Percentiles rank a stretch among this genome's conserved stretches.
These are phyloP conservation scores for Macroventuria anomochaeta DNA, from an alignment of 2,329 filamentous ascomycete species.

Conservation along the genomic window DNA sequence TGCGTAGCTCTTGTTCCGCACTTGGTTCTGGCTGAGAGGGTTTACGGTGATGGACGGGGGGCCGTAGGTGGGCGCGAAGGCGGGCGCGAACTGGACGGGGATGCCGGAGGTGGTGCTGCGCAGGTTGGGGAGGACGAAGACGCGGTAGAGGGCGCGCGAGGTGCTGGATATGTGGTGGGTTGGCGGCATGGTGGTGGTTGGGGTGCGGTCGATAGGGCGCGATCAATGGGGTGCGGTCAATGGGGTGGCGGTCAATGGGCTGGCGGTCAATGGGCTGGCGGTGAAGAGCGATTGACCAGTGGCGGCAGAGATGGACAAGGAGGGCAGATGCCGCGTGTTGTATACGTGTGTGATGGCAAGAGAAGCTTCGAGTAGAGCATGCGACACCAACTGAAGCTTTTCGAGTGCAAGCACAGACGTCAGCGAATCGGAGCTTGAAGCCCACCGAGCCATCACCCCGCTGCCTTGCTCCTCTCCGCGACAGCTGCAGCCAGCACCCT, in stretches of 20 bases:
- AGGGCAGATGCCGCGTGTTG: not conserved
- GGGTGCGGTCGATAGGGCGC: not conserved
- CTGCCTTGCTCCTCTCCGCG: slow-evolving; percentile 14
- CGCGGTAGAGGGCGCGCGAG: slow-evolving; percentile 52
- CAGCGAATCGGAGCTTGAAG: slow-evolving; percentile 23
- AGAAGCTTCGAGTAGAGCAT: slow-evolving; percentile 1
- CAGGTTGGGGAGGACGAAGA: slow-evolving; percentile 52
- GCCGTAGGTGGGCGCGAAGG: slow-evolving; percentile 21
- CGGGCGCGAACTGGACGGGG: slow-evolving; percentile 28
- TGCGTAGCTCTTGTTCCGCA: slow-evolving; percentile 31
- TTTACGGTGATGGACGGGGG: slow-evolving; percentile 11
- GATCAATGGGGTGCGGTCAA: not conserved
- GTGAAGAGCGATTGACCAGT: too few relatives aligned
- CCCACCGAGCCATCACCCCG: slow-evolving; percentile 13
- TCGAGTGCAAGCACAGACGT: slow-evolving; percentile 16
- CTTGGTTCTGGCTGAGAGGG: slow-evolving; percentile 20
- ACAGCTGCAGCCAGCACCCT: slow-evolving; percentile 5
- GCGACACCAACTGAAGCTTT: slow-evolving; percentile 22
- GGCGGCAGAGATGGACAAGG: not conserved
- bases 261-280: not conserved
- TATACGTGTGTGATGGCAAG: not conserved
- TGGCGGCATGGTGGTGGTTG: slow-evolving; percentile 32
- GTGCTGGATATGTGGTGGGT: slow-evolving; percentile 44
- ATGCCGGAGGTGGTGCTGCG: slow-evolving; percentile 21
- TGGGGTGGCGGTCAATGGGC: not conserved